Conservation (phyloP, 2,329 filamentous ascomycete genomes). For the Claviceps citrina region DNA sequence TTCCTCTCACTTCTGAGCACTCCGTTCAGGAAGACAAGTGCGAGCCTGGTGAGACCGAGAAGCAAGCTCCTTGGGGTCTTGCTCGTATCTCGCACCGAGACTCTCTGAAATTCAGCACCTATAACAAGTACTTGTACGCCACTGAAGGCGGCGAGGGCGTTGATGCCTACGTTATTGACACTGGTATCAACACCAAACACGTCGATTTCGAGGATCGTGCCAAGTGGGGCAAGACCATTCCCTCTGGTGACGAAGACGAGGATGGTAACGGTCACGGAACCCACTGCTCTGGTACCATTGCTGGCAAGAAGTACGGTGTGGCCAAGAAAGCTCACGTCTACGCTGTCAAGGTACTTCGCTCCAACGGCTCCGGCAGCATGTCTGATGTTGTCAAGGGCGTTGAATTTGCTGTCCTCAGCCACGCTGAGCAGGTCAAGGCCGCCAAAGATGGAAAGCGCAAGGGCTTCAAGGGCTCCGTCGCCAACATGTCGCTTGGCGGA, state of each 20-base stretch:
- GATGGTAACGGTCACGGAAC: conserved; percentile 98
- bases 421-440: conserved; percentile 57
- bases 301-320: conserved; percentile 97
- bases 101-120: conserved; percentile 72
- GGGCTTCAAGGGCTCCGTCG: conserved; percentile 96
- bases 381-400: conserved; percentile 97
- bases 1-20: conserved; percentile 27
- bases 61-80: conserved; percentile 94
- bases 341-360: conserved; percentile 94
- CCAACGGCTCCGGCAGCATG: conserved; percentile 96
- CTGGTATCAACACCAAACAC: conserved; percentile 83
- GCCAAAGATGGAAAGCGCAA: conserved; percentile 82
- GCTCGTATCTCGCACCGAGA: conserved; percentile 95
- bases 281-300: conserved; percentile 96
- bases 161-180: conserved; percentile 97
- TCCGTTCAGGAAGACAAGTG: conserved; percentile 25
- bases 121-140: conserved; percentile 96
- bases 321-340: conserved; percentile 97
- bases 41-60: conserved; percentile 51
- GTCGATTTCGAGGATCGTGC: conserved; percentile 96
- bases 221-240: conserved; percentile 93
- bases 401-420: conserved; percentile 75
- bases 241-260: conserved; percentile 62
- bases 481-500: conserved; percentile 98
- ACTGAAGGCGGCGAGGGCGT: conserved; percentile 88